A percentile compares a stretch with the other conserved stretches of the same genome.
phyloP scores from a whole-genome alignment of 2,329 filamentous ascomycete genomes.

The Escovopsis sp. region DNA sequence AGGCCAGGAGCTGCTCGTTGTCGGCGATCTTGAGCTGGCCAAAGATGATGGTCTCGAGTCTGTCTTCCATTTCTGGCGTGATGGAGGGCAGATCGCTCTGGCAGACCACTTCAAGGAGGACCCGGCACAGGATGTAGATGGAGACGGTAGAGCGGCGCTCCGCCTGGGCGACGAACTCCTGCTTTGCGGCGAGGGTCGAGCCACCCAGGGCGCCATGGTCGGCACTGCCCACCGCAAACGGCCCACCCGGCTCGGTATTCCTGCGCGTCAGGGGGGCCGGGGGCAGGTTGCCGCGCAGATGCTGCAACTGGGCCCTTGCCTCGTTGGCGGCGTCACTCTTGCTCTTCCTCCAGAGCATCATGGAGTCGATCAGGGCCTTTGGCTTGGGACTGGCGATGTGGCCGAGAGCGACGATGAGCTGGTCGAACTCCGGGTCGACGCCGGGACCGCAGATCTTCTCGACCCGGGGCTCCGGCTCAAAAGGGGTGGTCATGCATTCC shows the following conservation, averaged over 20 bases:
- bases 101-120: constrained; percentile 84
- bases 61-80: constrained; percentile 82
- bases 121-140: constrained; percentile 88
- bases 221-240: constrained; percentile 9
- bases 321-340: constrained; percentile 81
- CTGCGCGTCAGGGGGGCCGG: constrained; percentile 46
- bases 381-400: constrained; percentile 92
- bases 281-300: constrained; percentile 27
- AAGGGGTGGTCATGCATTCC: constrained; percentile 65
- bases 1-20: constrained; percentile 61
- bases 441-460: constrained; percentile 85
- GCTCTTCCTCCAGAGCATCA: constrained; percentile 95
- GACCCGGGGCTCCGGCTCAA: constrained; percentile 69
- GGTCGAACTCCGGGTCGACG: constrained; percentile 79
- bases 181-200: constrained; percentile 33
- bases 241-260: constrained; percentile 54
- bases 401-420: constrained; percentile 81
- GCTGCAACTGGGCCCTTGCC: constrained; percentile 44
- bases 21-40: constrained; percentile 85
- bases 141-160: constrained; percentile 88
- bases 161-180: constrained; percentile 62
- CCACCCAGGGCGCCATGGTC: constrained; percentile 19
- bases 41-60: constrained; percentile 90
- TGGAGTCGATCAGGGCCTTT: constrained; percentile 86
- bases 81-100: constrained; percentile 75